Evolutionary conservation across 768 basidiomycete species (phyloP), one percentile per base, ranked within the genome.

Genomic region (Boletus eberwhitei): DNA sequence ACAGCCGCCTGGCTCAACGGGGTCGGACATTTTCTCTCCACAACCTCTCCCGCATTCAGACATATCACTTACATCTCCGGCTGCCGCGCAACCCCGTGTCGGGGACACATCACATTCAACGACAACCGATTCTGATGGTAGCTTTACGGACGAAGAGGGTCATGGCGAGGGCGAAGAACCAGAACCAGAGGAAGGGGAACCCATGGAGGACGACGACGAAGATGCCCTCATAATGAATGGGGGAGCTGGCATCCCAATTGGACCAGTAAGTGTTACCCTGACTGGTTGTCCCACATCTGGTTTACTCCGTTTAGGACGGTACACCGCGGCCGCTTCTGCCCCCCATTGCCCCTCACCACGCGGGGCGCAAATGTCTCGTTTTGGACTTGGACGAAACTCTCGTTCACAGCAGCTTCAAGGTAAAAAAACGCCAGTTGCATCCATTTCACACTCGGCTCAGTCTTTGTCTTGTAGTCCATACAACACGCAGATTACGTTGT

Each of bases 391-490:
- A 99, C 62, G 96, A 99, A 74, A 99, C 97, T 3, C 78, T 99
- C 19, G 87, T 98, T 21, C 96, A 98, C 74, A 93, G 90, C 67
- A 95, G 92, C 71, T 98, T 99, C 84, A 99, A 98, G 85, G 96
- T 96, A 58, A 38, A 47, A 46, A 46, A 2, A 75, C 53, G 57
- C 17, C 13, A 4, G 26, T 46, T 26, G n/a, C 6, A 2, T 36
- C 52, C 36, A 24, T 46, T 48, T 59, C 26, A 12, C 42, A 29
- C 49, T 37, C 39, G 21, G 50, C 59, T 65, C 24, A 67, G 2
- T 31, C 32, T 21, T 46, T 51, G 17, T 55, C 53, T 52, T 57
- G 13, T 38, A 98, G 95, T 90, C 94, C 51, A 92, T 98, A 63
- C 82, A 80, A 59, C 90, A 93, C 65, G 94, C 96, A 31, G 97